These are phyloP conservation scores for Aspergillus sclerotioniger DNA, from an alignment of 495 filamentous ascomycete species.

Conservation along the genomic window DNA sequence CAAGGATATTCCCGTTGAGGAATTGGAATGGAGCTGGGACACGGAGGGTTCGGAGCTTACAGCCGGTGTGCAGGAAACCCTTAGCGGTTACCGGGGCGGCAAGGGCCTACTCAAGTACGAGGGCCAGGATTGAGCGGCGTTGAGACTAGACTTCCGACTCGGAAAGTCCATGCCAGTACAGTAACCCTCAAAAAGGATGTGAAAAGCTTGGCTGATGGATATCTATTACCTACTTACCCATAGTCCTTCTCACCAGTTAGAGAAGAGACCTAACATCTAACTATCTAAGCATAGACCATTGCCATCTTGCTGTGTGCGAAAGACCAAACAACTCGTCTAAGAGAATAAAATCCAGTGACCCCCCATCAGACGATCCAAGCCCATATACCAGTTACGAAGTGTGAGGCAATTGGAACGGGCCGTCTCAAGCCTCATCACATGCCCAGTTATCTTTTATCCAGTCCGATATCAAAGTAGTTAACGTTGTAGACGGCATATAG, in stretches of 20 bases:
- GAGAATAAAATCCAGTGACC: not conserved
- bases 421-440: constrained; percentile 22
- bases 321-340: not conserved
- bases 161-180: not conserved
- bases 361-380: not conserved
- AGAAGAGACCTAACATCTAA: too few relatives aligned
- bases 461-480: constrained; percentile 70
- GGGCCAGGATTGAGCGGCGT: constrained; percentile 32
- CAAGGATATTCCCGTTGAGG: constrained; percentile 73
- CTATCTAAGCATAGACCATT: too few relatives aligned
- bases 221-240: not conserved
- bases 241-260: too few relatives aligned
- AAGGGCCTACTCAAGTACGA: constrained; percentile 89
- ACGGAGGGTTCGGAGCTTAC: constrained; percentile 62
- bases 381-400: not conserved
- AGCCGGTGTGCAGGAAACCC: constrained; percentile 69
- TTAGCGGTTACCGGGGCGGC: constrained; percentile 74
- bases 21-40: constrained; percentile 77
- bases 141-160: not conserved
- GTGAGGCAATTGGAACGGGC: not conserved
- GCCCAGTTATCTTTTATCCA: constrained; percentile 84
- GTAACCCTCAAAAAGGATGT: not conserved
- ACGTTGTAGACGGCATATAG: constrained; percentile 63
- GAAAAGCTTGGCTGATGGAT: not conserved
- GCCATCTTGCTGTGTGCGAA: not conserved